phyloP scores from a whole-genome alignment of 192 early-diverging fungal genomes.

The Linderina pennispora region DNA sequence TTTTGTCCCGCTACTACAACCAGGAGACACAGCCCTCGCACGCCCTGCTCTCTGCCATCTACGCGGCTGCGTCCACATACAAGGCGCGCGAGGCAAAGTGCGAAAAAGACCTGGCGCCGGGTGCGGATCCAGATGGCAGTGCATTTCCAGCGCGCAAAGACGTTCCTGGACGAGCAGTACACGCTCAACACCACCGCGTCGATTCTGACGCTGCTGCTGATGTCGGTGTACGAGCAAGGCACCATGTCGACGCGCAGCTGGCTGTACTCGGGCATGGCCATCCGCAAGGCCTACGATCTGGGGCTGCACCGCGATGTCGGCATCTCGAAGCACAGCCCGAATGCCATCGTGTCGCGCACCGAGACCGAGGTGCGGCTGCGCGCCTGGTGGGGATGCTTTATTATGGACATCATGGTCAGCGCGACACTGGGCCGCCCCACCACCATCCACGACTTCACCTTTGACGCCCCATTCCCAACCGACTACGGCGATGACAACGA shows the following conservation, averaged over 20 bases:
- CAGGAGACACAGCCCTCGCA: constrained; percentile 33
- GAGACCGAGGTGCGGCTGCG: constrained; percentile 61
- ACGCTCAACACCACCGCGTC: constrained; percentile 60
- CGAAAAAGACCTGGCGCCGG: constrained; percentile 28
- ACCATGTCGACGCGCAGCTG: constrained; percentile 63
- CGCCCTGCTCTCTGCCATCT: constrained; percentile 54
- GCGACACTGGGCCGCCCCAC: constrained; percentile 57
- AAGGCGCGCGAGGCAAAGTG: constrained; percentile 23
- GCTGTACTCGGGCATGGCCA: constrained; percentile 73
- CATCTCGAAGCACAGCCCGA: constrained; percentile 18
- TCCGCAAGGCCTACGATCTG: constrained; percentile 70
- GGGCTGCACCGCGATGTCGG: constrained; percentile 63
- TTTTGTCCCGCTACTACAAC: constrained; percentile 49
- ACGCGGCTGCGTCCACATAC: constrained; percentile 51
- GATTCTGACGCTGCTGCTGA: constrained; percentile 54
- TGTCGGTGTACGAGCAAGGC: constrained; percentile 63
- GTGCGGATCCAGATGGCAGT: constrained; percentile 40
- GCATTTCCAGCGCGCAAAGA: constrained; percentile 61
- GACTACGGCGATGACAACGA: constrained; percentile 34
- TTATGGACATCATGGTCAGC: constrained; percentile 61
- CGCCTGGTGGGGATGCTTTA: constrained; percentile 70
- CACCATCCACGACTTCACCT: constrained; percentile 40
- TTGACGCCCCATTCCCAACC: constrained; percentile 40
- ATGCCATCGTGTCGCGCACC: constrained; percentile 17
- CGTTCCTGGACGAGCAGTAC: constrained; percentile 63